These are phyloP conservation scores for Quercus phellos DNA, from an alignment of 331 rosid species.

Conservation along the genomic window DNA sequence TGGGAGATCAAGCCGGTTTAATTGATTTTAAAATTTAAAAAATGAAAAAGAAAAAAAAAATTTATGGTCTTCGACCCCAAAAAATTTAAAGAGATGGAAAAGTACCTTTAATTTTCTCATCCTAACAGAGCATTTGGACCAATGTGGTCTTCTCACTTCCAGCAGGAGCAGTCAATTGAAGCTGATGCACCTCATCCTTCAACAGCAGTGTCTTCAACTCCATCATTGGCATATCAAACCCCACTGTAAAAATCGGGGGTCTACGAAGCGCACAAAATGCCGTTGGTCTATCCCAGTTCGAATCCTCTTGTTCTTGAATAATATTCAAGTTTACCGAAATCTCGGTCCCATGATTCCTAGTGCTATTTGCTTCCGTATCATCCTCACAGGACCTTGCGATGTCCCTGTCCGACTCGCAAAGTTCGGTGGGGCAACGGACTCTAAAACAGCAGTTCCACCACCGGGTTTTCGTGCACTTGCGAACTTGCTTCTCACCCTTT, in stretches of 20 bases:
- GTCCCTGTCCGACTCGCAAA: no score
- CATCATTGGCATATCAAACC: no score
- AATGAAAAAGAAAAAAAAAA: no score
- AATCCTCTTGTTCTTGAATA: not conserved
- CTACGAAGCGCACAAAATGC: slow-evolving; percentile 16
- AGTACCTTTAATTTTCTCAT: slow-evolving; percentile 24
- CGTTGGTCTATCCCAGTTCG: not conserved
- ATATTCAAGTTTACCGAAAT: not conserved
- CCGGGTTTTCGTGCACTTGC: slow-evolving; percentile 13
- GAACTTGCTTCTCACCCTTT: not conserved
- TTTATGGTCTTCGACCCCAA: no score
- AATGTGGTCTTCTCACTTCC: slow-evolving; percentile 50
- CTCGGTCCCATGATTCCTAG: not conserved
- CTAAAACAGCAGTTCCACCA: not conserved
- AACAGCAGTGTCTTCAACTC: slow-evolving; percentile 35
- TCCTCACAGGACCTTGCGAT: not conserved
- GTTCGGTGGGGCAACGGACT: no score
- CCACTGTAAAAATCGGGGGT: no score
- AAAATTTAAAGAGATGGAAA: no score
- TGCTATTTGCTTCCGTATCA: not conserved
- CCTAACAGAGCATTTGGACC: slow-evolving; percentile 33
- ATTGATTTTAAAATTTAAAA: no score
- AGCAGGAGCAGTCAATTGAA: slow-evolving; percentile 50
- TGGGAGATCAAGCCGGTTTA: no score
- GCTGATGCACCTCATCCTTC: slow-evolving; percentile 5